Percentiles rank a stretch among this genome's conserved stretches.
Conservation (phyloP, 2,329 filamentous ascomycete genomes). For the Diplodia seriata region DNA sequence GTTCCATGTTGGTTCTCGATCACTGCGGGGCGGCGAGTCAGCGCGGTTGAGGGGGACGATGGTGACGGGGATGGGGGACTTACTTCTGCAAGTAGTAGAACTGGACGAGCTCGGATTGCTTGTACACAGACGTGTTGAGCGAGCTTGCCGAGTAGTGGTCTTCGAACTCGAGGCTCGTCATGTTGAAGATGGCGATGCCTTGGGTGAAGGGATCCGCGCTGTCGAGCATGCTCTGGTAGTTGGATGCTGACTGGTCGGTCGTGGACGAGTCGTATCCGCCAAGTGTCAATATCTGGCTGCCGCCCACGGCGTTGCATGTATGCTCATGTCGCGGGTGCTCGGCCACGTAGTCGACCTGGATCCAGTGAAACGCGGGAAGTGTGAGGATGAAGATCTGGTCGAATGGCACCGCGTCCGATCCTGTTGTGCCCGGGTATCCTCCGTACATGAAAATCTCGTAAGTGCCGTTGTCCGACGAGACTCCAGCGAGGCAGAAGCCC, state of each 20-base stretch:
- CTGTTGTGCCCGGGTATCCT: conserved; percentile 22
- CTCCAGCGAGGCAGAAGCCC: conserved; percentile 3
- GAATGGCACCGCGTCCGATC: conserved; percentile 7
- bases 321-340: conserved; percentile 17
- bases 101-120: background rate
- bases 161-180: conserved; percentile 11
- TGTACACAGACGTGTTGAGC: background rate
- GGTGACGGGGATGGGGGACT: background rate
- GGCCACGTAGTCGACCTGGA: conserved; percentile 24
- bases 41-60: background rate
- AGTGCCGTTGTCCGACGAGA: background rate
- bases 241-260: background rate
- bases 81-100: conserved; percentile 7
- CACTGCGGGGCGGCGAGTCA: background rate
- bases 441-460: conserved; percentile 27
- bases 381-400: conserved; percentile 32
- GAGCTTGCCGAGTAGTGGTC: conserved; percentile 9
- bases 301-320: conserved; percentile 32
- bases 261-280: conserved; percentile 21
- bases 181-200: conserved; percentile 23
- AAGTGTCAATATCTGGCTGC: conserved; percentile 32
- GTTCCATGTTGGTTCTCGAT: background rate
- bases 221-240: conserved; percentile 14
- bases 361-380: conserved; percentile 33
- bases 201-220: background rate